Evolutionary conservation across 2,329 filamentous ascomycete genomes (phyloP).

Genomic region (Cladosporium austrohemisphaericum): DNA sequence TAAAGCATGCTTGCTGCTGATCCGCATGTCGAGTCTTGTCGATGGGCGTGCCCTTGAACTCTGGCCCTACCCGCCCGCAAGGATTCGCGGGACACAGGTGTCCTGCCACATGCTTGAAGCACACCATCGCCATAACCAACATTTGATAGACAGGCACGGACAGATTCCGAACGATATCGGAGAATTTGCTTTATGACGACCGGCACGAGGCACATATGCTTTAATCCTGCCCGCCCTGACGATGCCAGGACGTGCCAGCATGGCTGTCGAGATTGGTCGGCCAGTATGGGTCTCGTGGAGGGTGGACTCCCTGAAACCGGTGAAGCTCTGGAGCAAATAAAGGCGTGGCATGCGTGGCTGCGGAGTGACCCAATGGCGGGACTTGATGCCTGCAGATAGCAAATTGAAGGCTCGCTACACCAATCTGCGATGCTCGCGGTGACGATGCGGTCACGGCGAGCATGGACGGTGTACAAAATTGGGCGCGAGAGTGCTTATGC

Average conservation of each 20-base stretch:
- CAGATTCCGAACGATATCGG: too few species aligned
- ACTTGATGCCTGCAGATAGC: slow-evolving; percentile 7
- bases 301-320: slow-evolving; percentile 5
- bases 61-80: slow-evolving; percentile 4
- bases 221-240: not conserved
- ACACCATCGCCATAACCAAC: not conserved
- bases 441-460: slow-evolving; percentile 6
- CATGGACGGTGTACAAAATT: slow-evolving; percentile 3
- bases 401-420: slow-evolving; percentile 9
- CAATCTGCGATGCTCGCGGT: not conserved
- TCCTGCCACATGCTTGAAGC: not conserved
- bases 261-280: slow-evolving; percentile 3
- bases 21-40: not conserved
- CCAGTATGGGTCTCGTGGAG: slow-evolving; percentile 8
- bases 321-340: slow-evolving; percentile 9
- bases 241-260: not conserved
- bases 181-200: too few species aligned
- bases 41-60: not conserved
- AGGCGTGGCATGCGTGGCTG: slow-evolving; percentile 9
- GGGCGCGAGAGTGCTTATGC: not conserved
- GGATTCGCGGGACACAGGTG: slow-evolving; percentile 6
- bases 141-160: too few species aligned
- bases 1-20: slow-evolving; percentile 8
- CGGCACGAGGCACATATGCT: too few species aligned
- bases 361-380: slow-evolving; percentile 13